Conservation (phyloP, 257 asterid genomes). For the Ocimum tenuiflorum region DNA sequence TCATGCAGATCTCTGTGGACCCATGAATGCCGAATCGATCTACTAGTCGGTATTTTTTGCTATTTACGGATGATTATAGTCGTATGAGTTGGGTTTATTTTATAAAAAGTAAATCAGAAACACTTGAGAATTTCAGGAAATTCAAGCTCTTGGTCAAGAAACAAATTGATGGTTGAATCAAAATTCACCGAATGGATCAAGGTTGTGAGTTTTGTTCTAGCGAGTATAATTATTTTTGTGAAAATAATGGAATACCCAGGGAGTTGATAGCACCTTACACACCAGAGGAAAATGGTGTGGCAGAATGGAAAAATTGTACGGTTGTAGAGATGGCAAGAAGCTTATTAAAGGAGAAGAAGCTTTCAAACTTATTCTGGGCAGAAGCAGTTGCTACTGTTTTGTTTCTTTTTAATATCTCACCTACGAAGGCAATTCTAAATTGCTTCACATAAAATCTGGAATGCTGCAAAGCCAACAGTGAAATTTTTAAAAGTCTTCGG, state of each 20-base stretch:
- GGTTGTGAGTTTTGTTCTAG: slow-evolving; percentile 19
- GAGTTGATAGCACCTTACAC: slow-evolving; percentile 5
- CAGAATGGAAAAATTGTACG: slow-evolving; percentile 13
- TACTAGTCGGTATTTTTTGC: background rate
- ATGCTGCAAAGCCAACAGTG: background rate
- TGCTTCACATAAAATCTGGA: background rate
- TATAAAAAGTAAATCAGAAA: slow-evolving; percentile 4
- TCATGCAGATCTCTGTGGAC: slow-evolving; percentile 9
- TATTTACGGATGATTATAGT: slow-evolving; percentile 14
- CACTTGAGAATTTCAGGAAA: slow-evolving; percentile 1
- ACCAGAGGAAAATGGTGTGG: slow-evolving; percentile 23
- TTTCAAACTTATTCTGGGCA: slow-evolving; percentile 4
- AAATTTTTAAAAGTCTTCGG: background rate
- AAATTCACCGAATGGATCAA: background rate
- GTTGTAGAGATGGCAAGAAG: slow-evolving; percentile 19
- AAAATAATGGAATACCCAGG: slow-evolving; percentile 6
- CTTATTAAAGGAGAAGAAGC: background rate
- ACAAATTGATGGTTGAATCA: background rate
- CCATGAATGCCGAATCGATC: background rate
- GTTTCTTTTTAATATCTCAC: slow-evolving; percentile 5
- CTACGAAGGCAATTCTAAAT: background rate
- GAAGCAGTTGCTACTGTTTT: background rate
- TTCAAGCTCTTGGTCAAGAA: slow-evolving; percentile 17
- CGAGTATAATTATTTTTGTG: slow-evolving; percentile 7
- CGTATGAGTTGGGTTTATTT: slow-evolving; percentile 9